Percentiles rank a stretch among this genome's conserved stretches.
Conservation (phyloP, 1,284 basidiomycete species). For the Puccinia triticina region DNA sequence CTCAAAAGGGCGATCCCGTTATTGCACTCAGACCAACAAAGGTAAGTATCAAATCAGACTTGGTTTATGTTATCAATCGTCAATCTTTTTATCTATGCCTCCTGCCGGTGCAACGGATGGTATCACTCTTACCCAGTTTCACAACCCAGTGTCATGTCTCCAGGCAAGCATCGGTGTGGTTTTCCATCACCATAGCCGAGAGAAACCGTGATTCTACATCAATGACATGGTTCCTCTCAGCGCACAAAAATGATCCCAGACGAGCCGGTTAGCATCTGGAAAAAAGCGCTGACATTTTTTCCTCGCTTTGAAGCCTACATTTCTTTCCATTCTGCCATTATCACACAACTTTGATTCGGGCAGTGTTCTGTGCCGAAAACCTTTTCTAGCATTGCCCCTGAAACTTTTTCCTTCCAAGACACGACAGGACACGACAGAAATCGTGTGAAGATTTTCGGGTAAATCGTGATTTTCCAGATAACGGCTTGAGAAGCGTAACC, state of each 20-base stretch:
- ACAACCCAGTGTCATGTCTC: no score
- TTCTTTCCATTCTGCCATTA: not conserved
- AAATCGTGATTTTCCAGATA: constrained; percentile 23
- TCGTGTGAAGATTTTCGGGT: constrained; percentile 13
- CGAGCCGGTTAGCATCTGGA: no score
- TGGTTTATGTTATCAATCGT: not conserved
- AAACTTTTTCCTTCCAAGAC: not conserved
- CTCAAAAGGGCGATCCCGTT: not conserved
- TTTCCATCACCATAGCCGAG: no score
- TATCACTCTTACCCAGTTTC: not conserved
- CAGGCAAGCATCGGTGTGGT: no score
- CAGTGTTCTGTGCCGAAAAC: not conserved
- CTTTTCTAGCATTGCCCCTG: not conserved
- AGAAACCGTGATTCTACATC: no score
- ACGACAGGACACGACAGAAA: not conserved
- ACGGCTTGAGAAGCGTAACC: not conserved
- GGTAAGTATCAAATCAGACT: not conserved
- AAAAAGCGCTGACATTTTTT: no score
- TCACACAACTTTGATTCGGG: not conserved
- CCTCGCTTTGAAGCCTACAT: not conserved
- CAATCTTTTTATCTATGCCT: not conserved
- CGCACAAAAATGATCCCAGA: no score
- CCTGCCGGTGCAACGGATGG: not conserved
- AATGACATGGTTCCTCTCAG: no score
- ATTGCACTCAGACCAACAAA: not conserved